phyloP scores from a whole-genome alignment of 2,329 filamentous ascomycete genomes.

The Colletotrichum paranaense region DNA sequence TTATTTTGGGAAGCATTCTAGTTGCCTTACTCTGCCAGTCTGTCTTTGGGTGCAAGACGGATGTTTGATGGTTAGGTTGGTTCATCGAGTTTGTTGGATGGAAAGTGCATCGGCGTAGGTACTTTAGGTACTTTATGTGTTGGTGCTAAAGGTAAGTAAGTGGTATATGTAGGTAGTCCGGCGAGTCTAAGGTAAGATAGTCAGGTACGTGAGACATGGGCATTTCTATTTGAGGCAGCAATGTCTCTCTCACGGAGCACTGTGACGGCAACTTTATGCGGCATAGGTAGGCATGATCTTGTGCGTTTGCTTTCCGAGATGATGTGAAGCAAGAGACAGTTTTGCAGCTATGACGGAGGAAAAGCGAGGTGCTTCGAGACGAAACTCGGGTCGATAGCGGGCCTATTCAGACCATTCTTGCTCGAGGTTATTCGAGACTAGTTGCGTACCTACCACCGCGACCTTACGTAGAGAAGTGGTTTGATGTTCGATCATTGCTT shows the following conservation, averaged over 20 bases:
- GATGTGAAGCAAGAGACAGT: neutral
- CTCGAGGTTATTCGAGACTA: neutral
- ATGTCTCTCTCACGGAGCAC: neutral
- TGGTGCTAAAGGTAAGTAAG: too few relatives aligned
- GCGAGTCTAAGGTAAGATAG: neutral
- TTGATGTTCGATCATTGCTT: neutral
- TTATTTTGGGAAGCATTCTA: neutral
- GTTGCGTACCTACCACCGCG: too few relatives aligned
- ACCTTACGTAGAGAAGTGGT: neutral
- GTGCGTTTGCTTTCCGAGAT: neutral
- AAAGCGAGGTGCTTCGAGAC: neutral
- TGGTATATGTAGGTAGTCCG: too few relatives aligned
- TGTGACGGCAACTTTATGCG: neutral
- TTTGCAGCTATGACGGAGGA: neutral
- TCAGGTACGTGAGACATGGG: neutral
- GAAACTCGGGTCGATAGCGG: neutral
- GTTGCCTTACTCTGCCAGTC: neutral
- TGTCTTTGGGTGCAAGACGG: neutral
- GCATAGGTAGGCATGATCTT: neutral
- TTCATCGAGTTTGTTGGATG: too few relatives aligned
- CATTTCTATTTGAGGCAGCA: conserved; percentile 1
- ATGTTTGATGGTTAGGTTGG: neutral
- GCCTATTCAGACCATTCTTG: neutral
- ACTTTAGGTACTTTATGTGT: too few relatives aligned
- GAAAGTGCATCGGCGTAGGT: too few relatives aligned